phyloP scores from a whole-genome alignment of 257 asterid species.

The Eustoma russellianum region DNA sequence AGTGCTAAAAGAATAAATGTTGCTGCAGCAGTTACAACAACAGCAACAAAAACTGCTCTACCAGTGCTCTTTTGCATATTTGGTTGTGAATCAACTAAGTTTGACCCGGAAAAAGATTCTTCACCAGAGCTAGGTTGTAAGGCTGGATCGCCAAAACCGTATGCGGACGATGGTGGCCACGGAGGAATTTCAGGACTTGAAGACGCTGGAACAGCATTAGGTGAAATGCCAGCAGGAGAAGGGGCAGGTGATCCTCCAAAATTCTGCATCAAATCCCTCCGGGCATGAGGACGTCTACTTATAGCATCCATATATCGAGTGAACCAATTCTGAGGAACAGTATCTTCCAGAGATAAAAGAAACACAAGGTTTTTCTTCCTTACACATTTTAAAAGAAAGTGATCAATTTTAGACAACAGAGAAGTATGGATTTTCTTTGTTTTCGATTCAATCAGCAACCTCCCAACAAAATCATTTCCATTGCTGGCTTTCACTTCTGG shows the following conservation, averaged over 20 bases:
- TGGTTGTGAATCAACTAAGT: slow-evolving; percentile 20
- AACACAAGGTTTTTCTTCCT: slow-evolving; percentile 27
- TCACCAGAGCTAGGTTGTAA: slow-evolving; percentile 22
- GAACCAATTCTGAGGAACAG: slow-evolving; percentile 31
- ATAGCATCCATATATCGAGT: slow-evolving; percentile 29
- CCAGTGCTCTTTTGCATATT: slow-evolving; percentile 22
- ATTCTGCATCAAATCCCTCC: slow-evolving; percentile 44
- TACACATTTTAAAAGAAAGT: slow-evolving; percentile 45
- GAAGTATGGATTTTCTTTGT: slow-evolving; percentile 9
- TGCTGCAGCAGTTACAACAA: slow-evolving; percentile 53
- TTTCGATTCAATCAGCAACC: slow-evolving; percentile 20
- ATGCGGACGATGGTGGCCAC: slow-evolving; percentile 35
- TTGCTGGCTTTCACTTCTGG: slow-evolving; percentile 17
- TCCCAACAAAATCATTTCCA: slow-evolving; percentile 11
- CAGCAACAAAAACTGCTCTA: slow-evolving; percentile 45
- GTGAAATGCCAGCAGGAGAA: slow-evolving; percentile 34
- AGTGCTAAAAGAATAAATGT: slow-evolving; percentile 39
- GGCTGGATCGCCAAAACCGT: slow-evolving; percentile 17
- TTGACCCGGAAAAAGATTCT: slow-evolving; percentile 15
- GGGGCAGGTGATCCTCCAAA: slow-evolving; percentile 51
- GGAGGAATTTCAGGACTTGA: slow-evolving; percentile 36
- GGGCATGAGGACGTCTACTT: slow-evolving; percentile 25
- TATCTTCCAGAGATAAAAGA: slow-evolving; percentile 33
- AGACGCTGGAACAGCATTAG: slow-evolving; percentile 18
- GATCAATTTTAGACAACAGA: slow-evolving; percentile 40